These are phyloP conservation scores for Penicillium ucsense DNA, from an alignment of 495 filamentous ascomycete species.

Conservation along the genomic window DNA sequence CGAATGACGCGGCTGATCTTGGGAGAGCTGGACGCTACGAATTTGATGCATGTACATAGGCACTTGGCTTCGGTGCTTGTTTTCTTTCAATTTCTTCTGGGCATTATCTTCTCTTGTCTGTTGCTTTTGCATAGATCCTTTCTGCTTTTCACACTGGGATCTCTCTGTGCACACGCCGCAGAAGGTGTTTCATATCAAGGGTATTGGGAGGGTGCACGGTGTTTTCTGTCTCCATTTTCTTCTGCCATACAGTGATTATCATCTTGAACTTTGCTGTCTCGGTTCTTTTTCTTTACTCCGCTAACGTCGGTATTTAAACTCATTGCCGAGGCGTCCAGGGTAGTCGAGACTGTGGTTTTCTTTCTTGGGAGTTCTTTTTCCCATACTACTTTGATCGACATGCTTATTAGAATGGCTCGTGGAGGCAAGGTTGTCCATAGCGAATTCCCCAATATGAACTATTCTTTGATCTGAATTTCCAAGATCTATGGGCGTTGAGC, in stretches of 20 bases:
- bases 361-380: conserved; percentile 8
- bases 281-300: background rate
- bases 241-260: background rate
- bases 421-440: no score
- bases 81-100: conserved; percentile 15
- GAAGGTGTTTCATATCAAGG: conserved; percentile 10
- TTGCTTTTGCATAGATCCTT: conserved; percentile 14
- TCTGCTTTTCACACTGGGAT: conserved; percentile 3
- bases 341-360: background rate
- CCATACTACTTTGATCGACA: conserved; percentile 7
- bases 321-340: conserved; percentile 12
- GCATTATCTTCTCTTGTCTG: conserved; percentile 17
- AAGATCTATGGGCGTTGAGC: no score
- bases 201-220: conserved; percentile 13
- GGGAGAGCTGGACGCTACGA: conserved; percentile 16
- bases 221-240: conserved; percentile 6
- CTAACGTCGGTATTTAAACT: conserved; percentile 12
- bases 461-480: no score
- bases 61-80: conserved; percentile 16
- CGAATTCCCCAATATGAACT: no score
- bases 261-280: background rate
- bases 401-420: background rate
- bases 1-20: background rate
- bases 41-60: conserved; percentile 27
- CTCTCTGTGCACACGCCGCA: conserved; percentile 9